Evolutionary conservation across 2,329 filamentous ascomycete genomes (phyloP).

Genomic region (Colletotrichum spinosum): DNA sequence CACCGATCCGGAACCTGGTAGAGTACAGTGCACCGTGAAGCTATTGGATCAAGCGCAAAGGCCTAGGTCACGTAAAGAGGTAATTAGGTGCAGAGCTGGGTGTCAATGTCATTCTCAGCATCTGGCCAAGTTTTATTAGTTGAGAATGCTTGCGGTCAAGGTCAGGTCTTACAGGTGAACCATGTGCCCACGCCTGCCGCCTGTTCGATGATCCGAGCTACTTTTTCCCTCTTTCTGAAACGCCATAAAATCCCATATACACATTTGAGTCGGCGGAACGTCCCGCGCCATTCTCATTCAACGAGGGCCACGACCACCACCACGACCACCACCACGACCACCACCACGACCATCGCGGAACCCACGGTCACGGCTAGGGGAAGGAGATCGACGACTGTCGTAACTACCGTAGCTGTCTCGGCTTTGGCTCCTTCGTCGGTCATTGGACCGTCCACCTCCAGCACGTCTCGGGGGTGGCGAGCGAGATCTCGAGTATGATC

Average conservation of each 20-base stretch:
- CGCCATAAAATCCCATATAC: constrained; percentile 27
- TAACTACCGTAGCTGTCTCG: constrained; percentile 57
- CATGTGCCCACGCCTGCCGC: constrained; percentile 28
- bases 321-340: constrained; percentile 13
- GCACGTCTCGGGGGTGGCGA: constrained; percentile 52
- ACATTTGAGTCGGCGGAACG: neutral
- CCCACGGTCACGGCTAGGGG: constrained; percentile 29
- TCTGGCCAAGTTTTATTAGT: constrained; percentile 32
- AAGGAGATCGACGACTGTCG: constrained; percentile 45
- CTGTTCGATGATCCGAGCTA: constrained; percentile 11
- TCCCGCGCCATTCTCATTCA: constrained; percentile 10
- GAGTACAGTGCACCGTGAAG: neutral
- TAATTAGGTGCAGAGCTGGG: neutral
- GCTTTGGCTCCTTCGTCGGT: constrained; percentile 43
- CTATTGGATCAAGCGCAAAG: too few relatives aligned
- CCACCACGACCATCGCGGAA: constrained; percentile 4
- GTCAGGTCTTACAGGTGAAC: constrained; percentile 34
- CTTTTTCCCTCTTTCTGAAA: constrained; percentile 31
- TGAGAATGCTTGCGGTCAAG: constrained; percentile 25
- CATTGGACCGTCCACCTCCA: constrained; percentile 43
- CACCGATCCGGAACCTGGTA: constrained; percentile 2
- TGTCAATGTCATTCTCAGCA: constrained; percentile 24
- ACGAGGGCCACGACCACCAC: constrained; percentile 25
- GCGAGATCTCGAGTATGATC: constrained; percentile 59
- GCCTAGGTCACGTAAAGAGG: constrained; percentile 15